Evolutionary conservation across 1,284 basidiomycete species (phyloP).

Genomic region (Melampsora occidentalis): DNA sequence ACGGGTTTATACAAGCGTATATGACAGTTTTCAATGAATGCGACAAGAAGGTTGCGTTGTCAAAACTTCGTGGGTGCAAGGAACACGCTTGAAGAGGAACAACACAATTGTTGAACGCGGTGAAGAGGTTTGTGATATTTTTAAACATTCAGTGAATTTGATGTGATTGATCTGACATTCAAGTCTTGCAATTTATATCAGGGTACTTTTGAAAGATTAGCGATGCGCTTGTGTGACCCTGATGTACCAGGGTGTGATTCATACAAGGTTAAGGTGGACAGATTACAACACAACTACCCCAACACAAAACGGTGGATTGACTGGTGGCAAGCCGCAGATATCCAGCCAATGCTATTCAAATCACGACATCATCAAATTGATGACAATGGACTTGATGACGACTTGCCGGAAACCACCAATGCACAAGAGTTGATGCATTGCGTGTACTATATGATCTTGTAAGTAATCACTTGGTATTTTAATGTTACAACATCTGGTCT

Average conservation of each 20-base stretch:
- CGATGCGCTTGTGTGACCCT: not conserved
- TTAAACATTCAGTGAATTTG: not conserved
- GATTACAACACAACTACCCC: not conserved
- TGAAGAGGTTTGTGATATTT: not conserved
- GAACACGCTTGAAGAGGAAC: conserved; percentile 14
- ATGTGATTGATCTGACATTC: no score
- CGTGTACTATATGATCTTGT: conserved; percentile 12
- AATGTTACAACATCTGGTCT: no score
- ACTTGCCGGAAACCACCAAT: conserved; percentile 7
- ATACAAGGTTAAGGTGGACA: conserved; percentile 2
- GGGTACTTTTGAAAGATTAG: not conserved
- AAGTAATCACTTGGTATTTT: not conserved
- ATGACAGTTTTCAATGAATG: not conserved
- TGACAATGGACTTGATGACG: not conserved
- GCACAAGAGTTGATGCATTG: conserved; percentile 6
- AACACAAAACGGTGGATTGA: conserved; percentile 10
- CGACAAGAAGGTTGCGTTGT: not conserved
- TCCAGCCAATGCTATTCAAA: conserved; percentile 3
- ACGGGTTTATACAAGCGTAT: conserved; percentile 1
- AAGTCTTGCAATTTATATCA: not conserved
- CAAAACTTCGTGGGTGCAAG: not conserved
- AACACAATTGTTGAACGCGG: not conserved
- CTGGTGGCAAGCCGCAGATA: conserved; percentile 1
- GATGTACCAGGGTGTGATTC: not conserved
- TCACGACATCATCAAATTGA: not conserved